Percentiles rank a stretch among this genome's conserved stretches.
Evolutionary conservation across 2,329 filamentous ascomycete species (phyloP).

Genomic region (Myriosclerotinia duriaeana): DNA sequence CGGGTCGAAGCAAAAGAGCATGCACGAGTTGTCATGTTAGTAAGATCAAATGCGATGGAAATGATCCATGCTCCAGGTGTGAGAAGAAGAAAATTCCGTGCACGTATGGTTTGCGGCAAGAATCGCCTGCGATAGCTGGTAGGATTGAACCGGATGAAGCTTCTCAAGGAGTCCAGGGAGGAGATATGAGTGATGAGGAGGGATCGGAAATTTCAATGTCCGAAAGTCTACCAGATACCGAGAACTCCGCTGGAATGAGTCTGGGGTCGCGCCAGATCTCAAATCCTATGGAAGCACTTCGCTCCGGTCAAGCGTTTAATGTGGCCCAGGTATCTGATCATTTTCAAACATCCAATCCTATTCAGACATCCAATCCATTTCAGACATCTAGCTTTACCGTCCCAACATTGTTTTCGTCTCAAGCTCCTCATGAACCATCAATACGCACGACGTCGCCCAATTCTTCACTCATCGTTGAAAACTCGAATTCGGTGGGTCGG

Average conservation of each 20-base stretch:
- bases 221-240: not conserved
- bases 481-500: not conserved
- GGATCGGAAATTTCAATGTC: not conserved
- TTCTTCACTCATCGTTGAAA: not conserved
- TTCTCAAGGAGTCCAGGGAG: not conserved
- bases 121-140: not conserved
- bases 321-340: no score
- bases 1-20: constrained; percentile 43
- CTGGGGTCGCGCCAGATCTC: not conserved
- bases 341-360: no score
- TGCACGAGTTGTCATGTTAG: constrained; percentile 48
- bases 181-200: not conserved
- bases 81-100: constrained; percentile 44
- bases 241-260: not conserved
- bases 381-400: not conserved
- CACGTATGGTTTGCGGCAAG: constrained; percentile 37
- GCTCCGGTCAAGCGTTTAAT: not conserved
- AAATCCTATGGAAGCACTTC: not conserved
- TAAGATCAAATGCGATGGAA: constrained; percentile 49
- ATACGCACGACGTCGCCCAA: not conserved
- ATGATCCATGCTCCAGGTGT: constrained; percentile 44
- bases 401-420: not conserved
- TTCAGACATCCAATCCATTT: not conserved
- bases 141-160: not conserved
- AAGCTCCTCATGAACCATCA: not conserved